phyloP scores from a whole-genome alignment of 2,329 filamentous ascomycete species.

The Penicillium vulpinum region DNA sequence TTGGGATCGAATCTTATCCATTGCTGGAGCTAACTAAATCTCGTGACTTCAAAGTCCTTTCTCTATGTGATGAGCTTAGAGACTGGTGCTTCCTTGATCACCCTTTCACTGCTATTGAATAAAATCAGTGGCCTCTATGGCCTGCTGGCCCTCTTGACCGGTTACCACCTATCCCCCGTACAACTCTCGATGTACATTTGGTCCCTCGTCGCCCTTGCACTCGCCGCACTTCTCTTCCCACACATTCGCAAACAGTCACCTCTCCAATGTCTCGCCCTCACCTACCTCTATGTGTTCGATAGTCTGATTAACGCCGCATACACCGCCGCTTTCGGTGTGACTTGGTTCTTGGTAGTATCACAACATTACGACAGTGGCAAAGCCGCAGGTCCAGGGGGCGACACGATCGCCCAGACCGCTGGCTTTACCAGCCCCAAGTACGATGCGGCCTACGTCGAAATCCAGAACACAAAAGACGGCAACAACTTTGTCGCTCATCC shows the following conservation, averaged over 20 bases:
- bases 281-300: slow-evolving; percentile 83
- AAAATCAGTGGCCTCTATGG: slow-evolving; percentile 90
- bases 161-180: slow-evolving; percentile 75
- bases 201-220: slow-evolving; percentile 69
- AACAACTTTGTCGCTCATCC: slow-evolving; percentile 52
- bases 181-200: slow-evolving; percentile 93
- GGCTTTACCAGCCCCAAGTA: slow-evolving; percentile 65
- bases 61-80: slow-evolving; percentile 83
- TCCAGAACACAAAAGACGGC: slow-evolving; percentile 48
- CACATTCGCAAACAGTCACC: slow-evolving; percentile 78
- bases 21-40: slow-evolving; percentile 18
- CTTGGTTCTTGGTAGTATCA: slow-evolving; percentile 80
- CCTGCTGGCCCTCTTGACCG: slow-evolving; percentile 82
- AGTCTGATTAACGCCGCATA: slow-evolving; percentile 78
- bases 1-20: slow-evolving; percentile 7
- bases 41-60: slow-evolving; percentile 63
- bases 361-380: slow-evolving; percentile 53
- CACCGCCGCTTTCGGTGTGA: slow-evolving; percentile 76
- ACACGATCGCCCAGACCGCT: slow-evolving; percentile 61
- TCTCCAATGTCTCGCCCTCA: slow-evolving; percentile 75
- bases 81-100: slow-evolving; percentile 82
- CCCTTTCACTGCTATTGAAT: slow-evolving; percentile 81
- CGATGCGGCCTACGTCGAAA: slow-evolving; percentile 60
- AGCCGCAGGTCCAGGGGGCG: slow-evolving; percentile 51
- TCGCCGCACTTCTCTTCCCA: slow-evolving; percentile 70